Conservation (phyloP, 768 basidiomycete genomes). For the Cubamyces sp. region DNA sequence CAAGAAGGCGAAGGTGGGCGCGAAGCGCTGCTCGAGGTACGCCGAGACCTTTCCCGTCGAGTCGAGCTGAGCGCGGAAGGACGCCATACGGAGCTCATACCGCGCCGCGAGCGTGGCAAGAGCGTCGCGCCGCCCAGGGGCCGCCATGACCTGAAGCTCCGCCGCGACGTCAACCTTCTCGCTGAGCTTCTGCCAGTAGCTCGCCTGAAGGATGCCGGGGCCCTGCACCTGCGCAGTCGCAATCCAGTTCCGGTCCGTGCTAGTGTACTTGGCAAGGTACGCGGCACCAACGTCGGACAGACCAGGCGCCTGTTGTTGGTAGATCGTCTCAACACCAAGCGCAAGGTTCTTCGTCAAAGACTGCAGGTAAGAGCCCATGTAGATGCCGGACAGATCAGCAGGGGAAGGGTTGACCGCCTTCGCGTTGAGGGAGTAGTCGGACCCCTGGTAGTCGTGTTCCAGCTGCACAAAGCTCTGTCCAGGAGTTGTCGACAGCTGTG, state of each 20-base stretch:
- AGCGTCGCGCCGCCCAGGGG: constrained; percentile 84
- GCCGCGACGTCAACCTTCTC: constrained; percentile 98
- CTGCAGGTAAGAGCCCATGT: constrained; percentile 89
- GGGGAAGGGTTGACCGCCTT: constrained; percentile 94
- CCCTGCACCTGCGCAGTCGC: constrained; percentile 91
- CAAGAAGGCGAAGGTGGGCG: constrained; percentile 92
- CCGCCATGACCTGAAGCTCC: constrained; percentile 82
- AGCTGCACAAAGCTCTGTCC: constrained; percentile 92
- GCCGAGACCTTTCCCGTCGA: constrained; percentile 95
- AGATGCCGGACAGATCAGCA: constrained; percentile 86
- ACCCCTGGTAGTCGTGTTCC: constrained; percentile 92
- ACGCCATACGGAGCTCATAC: constrained; percentile 92
- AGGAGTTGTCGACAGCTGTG: constrained; percentile 70
- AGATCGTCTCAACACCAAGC: constrained; percentile 82
- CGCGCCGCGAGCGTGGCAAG: constrained; percentile 94
- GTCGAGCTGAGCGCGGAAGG: constrained; percentile 94
- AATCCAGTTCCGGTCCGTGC: constrained; percentile 80
- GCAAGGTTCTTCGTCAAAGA: constrained; percentile 91
- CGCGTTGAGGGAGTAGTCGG: constrained; percentile 82
- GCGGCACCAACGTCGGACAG: constrained; percentile 72
- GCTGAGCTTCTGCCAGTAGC: constrained; percentile 95
- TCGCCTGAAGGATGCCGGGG: constrained; percentile 82
- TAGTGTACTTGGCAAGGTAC: constrained; percentile 81
- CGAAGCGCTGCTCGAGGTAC: constrained; percentile 93
- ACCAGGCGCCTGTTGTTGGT: constrained; percentile 77